Base-by-base conservation (phyloP, 2,329 filamentous ascomycete genomes). In the Fusarium sp. region DNA sequence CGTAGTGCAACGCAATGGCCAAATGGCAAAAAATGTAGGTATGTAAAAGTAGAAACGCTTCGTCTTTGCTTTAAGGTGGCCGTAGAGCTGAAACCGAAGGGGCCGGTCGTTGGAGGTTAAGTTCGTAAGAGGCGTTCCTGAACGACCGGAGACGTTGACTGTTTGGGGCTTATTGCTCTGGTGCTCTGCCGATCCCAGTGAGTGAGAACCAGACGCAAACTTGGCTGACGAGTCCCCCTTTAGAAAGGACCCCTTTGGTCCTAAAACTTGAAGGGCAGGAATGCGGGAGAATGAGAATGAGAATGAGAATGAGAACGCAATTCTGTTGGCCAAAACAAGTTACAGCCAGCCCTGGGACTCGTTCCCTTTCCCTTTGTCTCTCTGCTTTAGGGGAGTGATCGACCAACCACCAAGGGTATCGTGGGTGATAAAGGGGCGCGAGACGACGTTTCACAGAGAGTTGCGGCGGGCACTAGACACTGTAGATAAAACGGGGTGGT, bases 381-480 rank as follows among this genome's bases (percentile, higher is more conserved):
- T 50, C 39, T 50, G 24, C 6, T 35, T 35, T 28, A 35, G 59
- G 55, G 54, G 36, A 50, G 42, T 59, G 61, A 67, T 67, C 45
- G 48, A 30, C 41, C 50, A 38, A 36, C 30, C n/a, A 36, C 33
- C 44, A 65, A 65, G 51, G 53, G 33, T 54, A 53, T 53, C 44
- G 59, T 47, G 55, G 44, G 48, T 70, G 71, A 65, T 71, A 75
- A 75, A 73, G 72, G 75, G 75, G 75, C 42, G 72, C 65, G 56
- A 57, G 75, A 74, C 72, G 74, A 74, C 68, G 75, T 77, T 77
- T 77, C 75, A 77, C 74, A 74, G 75, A 66, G 70, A 75, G 67
- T 68, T 72, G 67, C 67, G 60, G 71, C 71, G 65, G 75, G 48
- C 72, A 74, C 74, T 76, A 75, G 60, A 59, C 58, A 54, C 39